These are phyloP conservation scores for Tuber microsphaerosporum DNA, from an alignment of 495 filamentous ascomycete species.

Conservation along the genomic window DNA sequence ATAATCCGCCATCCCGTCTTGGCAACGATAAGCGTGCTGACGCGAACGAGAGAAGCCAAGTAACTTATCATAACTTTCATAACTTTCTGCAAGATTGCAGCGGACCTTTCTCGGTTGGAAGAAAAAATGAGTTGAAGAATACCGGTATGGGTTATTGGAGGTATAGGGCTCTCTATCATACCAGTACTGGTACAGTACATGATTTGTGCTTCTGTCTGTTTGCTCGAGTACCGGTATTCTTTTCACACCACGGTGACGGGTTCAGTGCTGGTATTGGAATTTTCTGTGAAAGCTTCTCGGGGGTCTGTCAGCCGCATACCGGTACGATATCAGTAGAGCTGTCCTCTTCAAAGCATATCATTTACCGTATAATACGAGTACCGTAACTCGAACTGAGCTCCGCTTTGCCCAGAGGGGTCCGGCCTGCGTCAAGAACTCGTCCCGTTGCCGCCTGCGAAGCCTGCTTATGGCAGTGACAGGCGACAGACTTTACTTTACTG, in stretches of 20 bases:
- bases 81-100: neutral
- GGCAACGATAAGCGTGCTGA: neutral
- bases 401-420: neutral
- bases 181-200: too few relatives aligned
- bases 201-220: neutral
- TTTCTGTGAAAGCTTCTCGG: neutral
- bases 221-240: neutral
- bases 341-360: neutral
- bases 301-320: neutral
- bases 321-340: neutral
- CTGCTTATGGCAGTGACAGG: neutral
- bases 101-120: neutral
- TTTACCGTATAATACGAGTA: neutral
- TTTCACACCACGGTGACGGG: neutral
- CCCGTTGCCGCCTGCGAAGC: neutral
- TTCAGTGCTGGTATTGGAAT: neutral
- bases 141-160: neutral
- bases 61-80: too few relatives aligned
- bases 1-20: neutral
- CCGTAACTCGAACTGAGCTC: neutral
- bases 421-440: neutral
- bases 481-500: constrained; percentile 12
- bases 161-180: neutral
- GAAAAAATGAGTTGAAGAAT: neutral
- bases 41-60: neutral